Evolutionary conservation across 495 filamentous ascomycete genomes (phyloP).

Genomic region (Aspergillus biplanus): DNA sequence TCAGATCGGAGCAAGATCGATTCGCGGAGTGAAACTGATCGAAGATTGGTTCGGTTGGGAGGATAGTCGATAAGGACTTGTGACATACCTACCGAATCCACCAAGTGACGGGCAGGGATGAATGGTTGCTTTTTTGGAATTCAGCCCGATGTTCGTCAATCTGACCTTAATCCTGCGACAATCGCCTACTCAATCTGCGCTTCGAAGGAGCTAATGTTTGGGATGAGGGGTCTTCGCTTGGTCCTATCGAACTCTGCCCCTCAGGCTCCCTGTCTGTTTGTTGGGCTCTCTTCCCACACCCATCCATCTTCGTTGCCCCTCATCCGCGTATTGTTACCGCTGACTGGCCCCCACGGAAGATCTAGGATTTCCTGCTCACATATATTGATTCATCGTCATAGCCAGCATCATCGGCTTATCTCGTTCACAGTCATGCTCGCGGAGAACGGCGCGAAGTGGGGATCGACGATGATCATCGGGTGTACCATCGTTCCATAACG

Average conservation of each 20-base stretch:
- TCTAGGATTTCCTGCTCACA: not conserved
- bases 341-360: not conserved
- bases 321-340: not conserved
- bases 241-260: not conserved
- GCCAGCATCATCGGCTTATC: not conserved
- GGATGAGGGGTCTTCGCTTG: not conserved
- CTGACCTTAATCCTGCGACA: constrained; percentile 2
- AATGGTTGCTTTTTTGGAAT: constrained; percentile 10
- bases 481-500: not conserved
- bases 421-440: not conserved
- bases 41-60: not conserved
- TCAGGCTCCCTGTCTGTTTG: not conserved
- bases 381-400: not conserved
- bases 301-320: not conserved
- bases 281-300: not conserved
- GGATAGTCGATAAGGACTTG: not conserved
- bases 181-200: not conserved
- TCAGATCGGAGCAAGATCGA: constrained; percentile 5
- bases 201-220: not conserved
- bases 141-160: constrained; percentile 8
- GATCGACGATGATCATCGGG: not conserved
- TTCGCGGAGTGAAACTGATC: not conserved
- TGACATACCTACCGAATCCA: not conserved
- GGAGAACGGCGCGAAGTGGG: not conserved
- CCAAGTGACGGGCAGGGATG: constrained; percentile 1